Evolutionary conservation across 345 rosid species (phyloP).

Genomic region (Pistacia vera): DNA sequence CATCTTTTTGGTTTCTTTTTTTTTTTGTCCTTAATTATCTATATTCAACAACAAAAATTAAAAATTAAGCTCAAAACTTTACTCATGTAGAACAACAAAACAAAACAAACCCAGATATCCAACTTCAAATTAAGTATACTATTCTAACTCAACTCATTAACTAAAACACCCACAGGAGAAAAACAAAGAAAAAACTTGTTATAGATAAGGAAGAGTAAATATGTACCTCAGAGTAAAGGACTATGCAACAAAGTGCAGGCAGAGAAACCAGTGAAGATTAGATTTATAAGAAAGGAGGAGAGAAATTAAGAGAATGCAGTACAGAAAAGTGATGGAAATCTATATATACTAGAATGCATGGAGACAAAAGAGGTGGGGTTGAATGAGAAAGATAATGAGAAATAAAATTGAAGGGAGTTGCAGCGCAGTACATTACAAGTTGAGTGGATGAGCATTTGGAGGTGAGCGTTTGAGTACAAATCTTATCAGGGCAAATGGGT

Average conservation of each 20-base stretch:
- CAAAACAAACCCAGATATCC: background rate
- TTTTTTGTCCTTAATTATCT: slow-evolving; percentile 8
- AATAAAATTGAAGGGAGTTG: background rate
- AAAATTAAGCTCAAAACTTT: background rate
- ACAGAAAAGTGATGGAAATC: slow-evolving; percentile 2
- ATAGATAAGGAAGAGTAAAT: background rate
- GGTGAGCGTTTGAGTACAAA: slow-evolving; percentile 51
- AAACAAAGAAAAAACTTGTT: background rate
- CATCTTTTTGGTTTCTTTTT: slow-evolving; percentile 5
- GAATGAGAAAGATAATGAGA: background rate
- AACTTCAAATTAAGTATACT: background rate
- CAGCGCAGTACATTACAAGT: slow-evolving; percentile 1
- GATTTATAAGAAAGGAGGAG: background rate
- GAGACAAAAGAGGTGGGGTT: slow-evolving; percentile 29
- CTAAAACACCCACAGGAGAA: background rate
- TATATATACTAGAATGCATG: slow-evolving; percentile 12
- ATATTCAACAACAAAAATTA: background rate
- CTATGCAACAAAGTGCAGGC: slow-evolving; percentile 17
- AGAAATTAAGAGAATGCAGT: background rate
- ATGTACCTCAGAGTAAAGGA: slow-evolving; percentile 14
- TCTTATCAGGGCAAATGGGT: slow-evolving; percentile 37
- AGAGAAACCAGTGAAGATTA: slow-evolving; percentile 10
- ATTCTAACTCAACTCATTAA: background rate
- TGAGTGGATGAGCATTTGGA: slow-evolving; percentile 61
- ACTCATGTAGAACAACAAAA: slow-evolving; percentile 1